Percentiles rank a stretch among this genome's conserved stretches.
Conservation (phyloP, 805 yeast species). For the Kazachstania viticola region DNA sequence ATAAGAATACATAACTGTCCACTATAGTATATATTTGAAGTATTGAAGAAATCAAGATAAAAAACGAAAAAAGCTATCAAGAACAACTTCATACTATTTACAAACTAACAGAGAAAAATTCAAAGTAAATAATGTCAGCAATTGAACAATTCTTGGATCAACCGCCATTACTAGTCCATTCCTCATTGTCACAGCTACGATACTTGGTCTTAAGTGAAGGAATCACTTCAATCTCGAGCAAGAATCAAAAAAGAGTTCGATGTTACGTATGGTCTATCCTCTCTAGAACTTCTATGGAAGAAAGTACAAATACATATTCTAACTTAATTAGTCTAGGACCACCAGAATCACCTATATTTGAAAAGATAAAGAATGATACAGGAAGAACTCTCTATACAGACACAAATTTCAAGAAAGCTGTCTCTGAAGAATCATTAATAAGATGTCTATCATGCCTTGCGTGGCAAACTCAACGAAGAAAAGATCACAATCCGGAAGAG, state of each 20-base stretch:
- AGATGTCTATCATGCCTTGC: slow-evolving; percentile 69
- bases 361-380: slow-evolving; percentile 75
- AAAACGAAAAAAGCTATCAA: too few species aligned
- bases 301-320: slow-evolving; percentile 41
- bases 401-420: slow-evolving; percentile 46
- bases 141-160: slow-evolving; percentile 14
- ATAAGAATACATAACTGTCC: too few species aligned
- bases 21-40: too few species aligned
- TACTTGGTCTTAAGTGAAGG: slow-evolving; percentile 17
- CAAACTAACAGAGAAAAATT: too few species aligned
- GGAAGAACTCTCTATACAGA: slow-evolving; percentile 78
- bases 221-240: slow-evolving; percentile 5
- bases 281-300: slow-evolving; percentile 47
- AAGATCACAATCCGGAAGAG: slow-evolving; percentile 2
- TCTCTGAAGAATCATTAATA: slow-evolving; percentile 56
- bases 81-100: too few species aligned
- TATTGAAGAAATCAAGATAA: neutral
- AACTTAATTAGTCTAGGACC: slow-evolving; percentile 45
- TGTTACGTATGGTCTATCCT: slow-evolving; percentile 74
- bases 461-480: slow-evolving; percentile 25
- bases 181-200: slow-evolving; percentile 19
- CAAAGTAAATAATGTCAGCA: slow-evolving; percentile 5
- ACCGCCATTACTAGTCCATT: slow-evolving; percentile 18
- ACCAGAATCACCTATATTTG: slow-evolving; percentile 37
- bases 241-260: slow-evolving; percentile 27